These are phyloP conservation scores for Debaryomyces psychrophilus DNA, from an alignment of 1,139 yeast species.

Conservation along the genomic window DNA sequence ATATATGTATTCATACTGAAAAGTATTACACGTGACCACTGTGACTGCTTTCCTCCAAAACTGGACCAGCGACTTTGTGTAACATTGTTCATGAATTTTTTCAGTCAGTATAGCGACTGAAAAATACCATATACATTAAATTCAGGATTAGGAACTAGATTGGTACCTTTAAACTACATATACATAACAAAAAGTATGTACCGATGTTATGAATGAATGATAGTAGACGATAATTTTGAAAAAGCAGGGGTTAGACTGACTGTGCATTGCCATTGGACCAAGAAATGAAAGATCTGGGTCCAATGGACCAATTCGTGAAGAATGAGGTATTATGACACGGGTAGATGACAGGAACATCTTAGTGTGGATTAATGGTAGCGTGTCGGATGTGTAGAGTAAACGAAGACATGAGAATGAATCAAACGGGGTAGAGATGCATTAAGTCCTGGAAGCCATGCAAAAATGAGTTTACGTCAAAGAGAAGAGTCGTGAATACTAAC, in stretches of 20 bases:
- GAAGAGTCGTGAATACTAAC: conserved; percentile 2
- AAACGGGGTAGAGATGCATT: background rate
- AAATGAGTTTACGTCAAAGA: background rate
- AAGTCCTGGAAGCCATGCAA: background rate
- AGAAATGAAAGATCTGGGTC: background rate
- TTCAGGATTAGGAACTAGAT: conserved; percentile 1
- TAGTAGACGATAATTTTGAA: background rate
- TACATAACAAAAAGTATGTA: conserved; percentile 9
- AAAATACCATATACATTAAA: conserved; percentile 9
- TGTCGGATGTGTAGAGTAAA: background rate
- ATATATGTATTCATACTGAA: background rate
- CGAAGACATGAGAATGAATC: background rate
- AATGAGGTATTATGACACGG: too few species aligned
- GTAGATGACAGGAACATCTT: background rate
- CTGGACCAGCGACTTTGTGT: conserved; percentile 6
- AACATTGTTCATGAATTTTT: conserved; percentile 7
- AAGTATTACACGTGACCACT: conserved; percentile 13
- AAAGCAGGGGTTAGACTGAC: background rate
- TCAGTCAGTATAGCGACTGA: conserved; percentile 11
- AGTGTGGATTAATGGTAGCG: background rate
- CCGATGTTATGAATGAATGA: background rate
- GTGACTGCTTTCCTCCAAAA: conserved; percentile 19
- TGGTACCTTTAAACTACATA: conserved; percentile 7
- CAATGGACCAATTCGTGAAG: background rate
- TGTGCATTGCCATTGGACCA: background rate